A percentile compares a stretch with the other conserved stretches of the same genome.
These are phyloP conservation scores for Botryotinia convoluta DNA, from an alignment of 2,329 filamentous ascomycete species.

Conservation along the genomic window DNA sequence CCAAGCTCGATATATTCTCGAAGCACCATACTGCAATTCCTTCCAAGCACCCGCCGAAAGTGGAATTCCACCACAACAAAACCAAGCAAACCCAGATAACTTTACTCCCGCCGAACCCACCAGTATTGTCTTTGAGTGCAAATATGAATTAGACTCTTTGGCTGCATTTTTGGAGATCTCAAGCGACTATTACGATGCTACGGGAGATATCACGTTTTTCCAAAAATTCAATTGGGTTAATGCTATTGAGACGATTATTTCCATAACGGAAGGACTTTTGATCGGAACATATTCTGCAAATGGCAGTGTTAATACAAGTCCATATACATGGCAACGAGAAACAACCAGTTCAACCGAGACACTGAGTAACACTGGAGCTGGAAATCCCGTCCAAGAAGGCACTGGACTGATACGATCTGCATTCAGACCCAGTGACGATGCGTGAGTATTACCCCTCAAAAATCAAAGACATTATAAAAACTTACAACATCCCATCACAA, in stretches of 20 bases:
- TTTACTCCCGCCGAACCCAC: constrained; percentile 69
- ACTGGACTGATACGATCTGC: constrained; percentile 83
- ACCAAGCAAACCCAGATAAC: constrained; percentile 58
- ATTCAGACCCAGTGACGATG: constrained; percentile 88
- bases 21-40: constrained; percentile 80
- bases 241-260: constrained; percentile 68
- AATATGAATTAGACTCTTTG: constrained; percentile 90
- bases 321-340: constrained; percentile 74
- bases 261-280: constrained; percentile 67
- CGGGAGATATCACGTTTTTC: constrained; percentile 71
- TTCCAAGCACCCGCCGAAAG: constrained; percentile 84
- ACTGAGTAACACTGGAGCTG: constrained; percentile 70
- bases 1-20: constrained; percentile 65
- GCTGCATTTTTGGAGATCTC: constrained; percentile 81
- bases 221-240: constrained; percentile 68
- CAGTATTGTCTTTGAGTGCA: constrained; percentile 84
- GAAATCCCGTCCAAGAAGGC: constrained; percentile 70
- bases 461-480: neutral
- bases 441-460: constrained; percentile 43
- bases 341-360: constrained; percentile 79
- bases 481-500: neutral
- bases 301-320: constrained; percentile 53
- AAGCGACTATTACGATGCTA: constrained; percentile 75
- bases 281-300: constrained; percentile 67
- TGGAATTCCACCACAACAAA: constrained; percentile 56